Evolutionary conservation across 306 rosid species (phyloP).

Genomic region (Trifolium dubium): DNA sequence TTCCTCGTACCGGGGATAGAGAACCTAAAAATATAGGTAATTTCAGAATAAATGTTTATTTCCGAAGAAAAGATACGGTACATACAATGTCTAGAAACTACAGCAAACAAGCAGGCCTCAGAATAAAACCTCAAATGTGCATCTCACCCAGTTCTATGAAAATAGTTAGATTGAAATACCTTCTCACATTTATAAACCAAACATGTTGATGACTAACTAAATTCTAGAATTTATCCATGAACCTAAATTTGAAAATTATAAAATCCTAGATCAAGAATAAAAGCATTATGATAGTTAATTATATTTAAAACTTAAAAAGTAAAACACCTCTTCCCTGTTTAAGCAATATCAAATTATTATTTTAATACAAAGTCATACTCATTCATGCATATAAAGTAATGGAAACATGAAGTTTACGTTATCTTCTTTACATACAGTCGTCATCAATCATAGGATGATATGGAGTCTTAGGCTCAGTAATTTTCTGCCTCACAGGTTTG

Average conservation of each 20-base stretch:
- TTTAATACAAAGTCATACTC: slow-evolving; percentile 17
- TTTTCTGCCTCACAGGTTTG: slow-evolving; percentile 98
- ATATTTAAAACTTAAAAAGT: slow-evolving; percentile 5
- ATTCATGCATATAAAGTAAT: slow-evolving; percentile 18
- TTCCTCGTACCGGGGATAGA: slow-evolving; percentile 69
- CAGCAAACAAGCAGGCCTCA: slow-evolving; percentile 18
- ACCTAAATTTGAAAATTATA: slow-evolving; percentile 12
- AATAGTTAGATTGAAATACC: slow-evolving; percentile 13
- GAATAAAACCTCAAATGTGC: slow-evolving; percentile 4
- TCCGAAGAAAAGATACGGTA: slow-evolving; percentile 25
- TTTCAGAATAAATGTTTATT: slow-evolving; percentile 28
- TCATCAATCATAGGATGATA: slow-evolving; percentile 95
- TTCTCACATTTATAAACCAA: slow-evolving; percentile 20
- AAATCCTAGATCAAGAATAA: background rate
- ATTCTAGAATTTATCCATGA: background rate
- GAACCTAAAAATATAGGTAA: slow-evolving; percentile 60
- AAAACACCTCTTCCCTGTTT: background rate
- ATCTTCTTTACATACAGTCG: slow-evolving; percentile 60
- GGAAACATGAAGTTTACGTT: slow-evolving; percentile 35
- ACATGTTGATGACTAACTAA: background rate
- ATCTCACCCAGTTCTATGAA: slow-evolving; percentile 18
- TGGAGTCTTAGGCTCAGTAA: slow-evolving; percentile 98
- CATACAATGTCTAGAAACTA: slow-evolving; percentile 8
- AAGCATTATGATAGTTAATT: background rate
- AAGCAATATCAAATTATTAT: slow-evolving; percentile 8